Percentiles rank a stretch among this genome's conserved stretches.
These are phyloP conservation scores for Pythium rhizo-oryzae DNA, from an alignment of 352 stramenopile genomes.

Conservation along the genomic window DNA sequence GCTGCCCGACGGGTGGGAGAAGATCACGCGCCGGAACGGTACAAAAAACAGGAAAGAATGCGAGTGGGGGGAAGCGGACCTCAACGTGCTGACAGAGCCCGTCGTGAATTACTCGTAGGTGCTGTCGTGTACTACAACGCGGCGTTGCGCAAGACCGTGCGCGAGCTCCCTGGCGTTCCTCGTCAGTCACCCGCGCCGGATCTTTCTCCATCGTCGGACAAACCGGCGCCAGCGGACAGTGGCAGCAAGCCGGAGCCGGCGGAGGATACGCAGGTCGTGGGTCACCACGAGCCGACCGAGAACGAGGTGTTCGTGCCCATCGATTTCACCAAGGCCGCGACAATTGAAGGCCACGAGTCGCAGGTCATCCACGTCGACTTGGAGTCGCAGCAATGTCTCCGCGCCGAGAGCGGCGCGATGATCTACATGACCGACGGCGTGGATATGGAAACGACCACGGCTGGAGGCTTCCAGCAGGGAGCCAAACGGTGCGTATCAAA, in stretches of 20 bases:
- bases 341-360: conserved; percentile 83
- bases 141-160: conserved; percentile 60
- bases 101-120: conserved; percentile 28
- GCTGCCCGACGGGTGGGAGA: conserved; percentile 62
- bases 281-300: conserved; percentile 42
- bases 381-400: conserved; percentile 89
- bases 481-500: conserved; percentile 63
- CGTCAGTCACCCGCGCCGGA: conserved; percentile 12
- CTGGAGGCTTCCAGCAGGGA: conserved; percentile 88
- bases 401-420: conserved; percentile 93
- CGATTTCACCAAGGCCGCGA: conserved; percentile 78
- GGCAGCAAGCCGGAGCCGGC: background rate
- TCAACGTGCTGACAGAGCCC: background rate
- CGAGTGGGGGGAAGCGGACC: no score
- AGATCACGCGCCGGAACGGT: conserved; percentile 65
- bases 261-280: conserved; percentile 15
- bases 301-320: conserved; percentile 77
- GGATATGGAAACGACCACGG: conserved; percentile 90
- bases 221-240: conserved; percentile 4
- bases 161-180: conserved; percentile 45
- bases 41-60: background rate
- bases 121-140: conserved; percentile 72
- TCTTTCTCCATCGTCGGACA: conserved; percentile 7
- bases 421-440: conserved; percentile 96
- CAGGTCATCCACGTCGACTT: conserved; percentile 88